These are phyloP conservation scores for Starmerella powellii DNA, from an alignment of 805 yeast species.

Conservation along the genomic window DNA sequence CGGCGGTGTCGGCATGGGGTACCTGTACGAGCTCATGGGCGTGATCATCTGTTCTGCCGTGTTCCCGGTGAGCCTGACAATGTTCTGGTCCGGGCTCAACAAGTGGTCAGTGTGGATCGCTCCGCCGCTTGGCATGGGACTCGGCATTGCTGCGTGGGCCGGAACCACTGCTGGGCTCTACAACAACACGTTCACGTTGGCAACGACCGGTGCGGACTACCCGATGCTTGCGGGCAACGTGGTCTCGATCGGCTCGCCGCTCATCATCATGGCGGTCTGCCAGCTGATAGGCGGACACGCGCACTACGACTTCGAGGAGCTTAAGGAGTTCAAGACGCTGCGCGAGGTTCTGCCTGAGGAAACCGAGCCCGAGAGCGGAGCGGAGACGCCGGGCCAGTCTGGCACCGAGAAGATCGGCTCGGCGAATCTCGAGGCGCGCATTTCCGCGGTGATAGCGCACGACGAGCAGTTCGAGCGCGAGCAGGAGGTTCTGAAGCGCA, in stretches of 20 bases:
- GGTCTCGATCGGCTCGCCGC: constrained; percentile 66
- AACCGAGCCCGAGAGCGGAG: constrained; percentile 1
- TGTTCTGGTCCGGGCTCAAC: constrained; percentile 56
- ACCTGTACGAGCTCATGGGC: constrained; percentile 79
- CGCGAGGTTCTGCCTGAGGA: constrained; percentile 25
- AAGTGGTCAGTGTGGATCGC: constrained; percentile 56
- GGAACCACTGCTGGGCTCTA: constrained; percentile 31
- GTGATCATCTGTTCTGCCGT: constrained; percentile 80
- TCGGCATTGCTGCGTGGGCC: constrained; percentile 62
- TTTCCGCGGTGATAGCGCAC: constrained; percentile 7
- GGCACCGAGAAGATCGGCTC: neutral
- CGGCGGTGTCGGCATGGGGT: constrained; percentile 78
- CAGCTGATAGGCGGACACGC: constrained; percentile 56
- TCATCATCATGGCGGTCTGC: constrained; percentile 51
- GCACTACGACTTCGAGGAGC: constrained; percentile 57
- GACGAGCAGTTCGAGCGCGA: constrained; percentile 33
- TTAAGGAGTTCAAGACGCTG: constrained; percentile 47
- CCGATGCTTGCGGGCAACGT: constrained; percentile 86
- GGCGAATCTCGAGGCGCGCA: constrained; percentile 5
- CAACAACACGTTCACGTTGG: constrained; percentile 43
- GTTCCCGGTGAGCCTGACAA: constrained; percentile 57
- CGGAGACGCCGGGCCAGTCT: neutral
- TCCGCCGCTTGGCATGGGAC: constrained; percentile 65
- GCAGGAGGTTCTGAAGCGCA: constrained; percentile 38
- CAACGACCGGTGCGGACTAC: constrained; percentile 55